Base-by-base conservation (phyloP, 805 yeast genomes). In the Barnettozyma californica region DNA sequence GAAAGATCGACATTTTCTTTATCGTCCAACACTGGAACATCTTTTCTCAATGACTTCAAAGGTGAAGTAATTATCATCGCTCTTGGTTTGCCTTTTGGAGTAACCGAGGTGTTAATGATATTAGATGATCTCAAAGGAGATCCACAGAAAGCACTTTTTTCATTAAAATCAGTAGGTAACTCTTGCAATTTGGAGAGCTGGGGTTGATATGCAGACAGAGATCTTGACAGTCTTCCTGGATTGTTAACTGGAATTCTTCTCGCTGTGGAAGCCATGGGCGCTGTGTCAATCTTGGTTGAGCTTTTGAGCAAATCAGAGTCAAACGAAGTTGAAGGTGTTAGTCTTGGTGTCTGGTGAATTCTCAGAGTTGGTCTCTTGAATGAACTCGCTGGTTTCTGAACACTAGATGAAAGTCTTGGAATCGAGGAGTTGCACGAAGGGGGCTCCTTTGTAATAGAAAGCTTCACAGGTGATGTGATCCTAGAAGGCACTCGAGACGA, bases 41-140 rank as follows among this genome's bases (percentile, higher is more conserved):
- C 47, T 19, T 37, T 51, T 23, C 48, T 19, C 14, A 61, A 31
- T 2, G 64, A 59, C 33, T 55, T 60, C 45, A 61, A 57, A 1
- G 65, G 65, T 2, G 64, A 61, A 1, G 65, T 61, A 8, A 48
- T 44, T 9, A 61, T 50, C 31, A 48, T 58, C 3, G 37, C 46
- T n/a, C 46, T 51, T 1, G 21, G 13, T 20, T 47, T 45, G 37
- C 20, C 39, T 8, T 27, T 37, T n/a, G 39, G 13, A 35, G 52
- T 25, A 41, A 39, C 9, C 49, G 48, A 13, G 44, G 41, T 21
- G 27, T 56, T 59, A 9, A 53, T 49, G 9, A 37, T 46, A 7
- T 49, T 37, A 4, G 54, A 51, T 5, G 49, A 25, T 44, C 43
- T 56, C 41, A 58, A 40, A 5, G 63, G 62, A 3, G 56, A 51